A percentile compares a stretch with the other conserved stretches of the same genome.
These are phyloP conservation scores for Verbena officinalis DNA, from an alignment of 257 asterid species.

Conservation along the genomic window DNA sequence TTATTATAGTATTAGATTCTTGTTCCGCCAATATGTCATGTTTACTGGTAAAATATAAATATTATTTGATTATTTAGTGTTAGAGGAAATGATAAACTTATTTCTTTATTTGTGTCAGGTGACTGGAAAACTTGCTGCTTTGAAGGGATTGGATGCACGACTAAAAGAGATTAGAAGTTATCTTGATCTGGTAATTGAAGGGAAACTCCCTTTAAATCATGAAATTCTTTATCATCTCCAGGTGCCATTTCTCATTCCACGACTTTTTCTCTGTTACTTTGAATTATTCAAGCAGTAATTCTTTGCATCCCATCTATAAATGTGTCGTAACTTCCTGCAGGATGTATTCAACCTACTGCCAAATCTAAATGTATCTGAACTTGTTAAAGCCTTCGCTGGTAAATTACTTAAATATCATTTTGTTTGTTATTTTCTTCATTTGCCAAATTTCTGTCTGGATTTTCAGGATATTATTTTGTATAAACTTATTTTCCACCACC, in stretches of 20 bases:
- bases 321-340: constrained; percentile 44
- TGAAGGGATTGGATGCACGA: constrained; percentile 95
- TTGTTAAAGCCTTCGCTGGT: constrained; percentile 89
- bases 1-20: neutral
- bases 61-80: neutral
- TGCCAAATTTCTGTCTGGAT: neutral
- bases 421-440: neutral
- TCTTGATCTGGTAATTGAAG: constrained; percentile 84
- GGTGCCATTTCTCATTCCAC: constrained; percentile 40
- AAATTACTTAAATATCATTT: constrained; percentile 7
- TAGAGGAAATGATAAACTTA: constrained; percentile 16
- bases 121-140: constrained; percentile 90
- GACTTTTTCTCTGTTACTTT: too few relatives aligned
- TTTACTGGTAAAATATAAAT: neutral
- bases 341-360: constrained; percentile 92
- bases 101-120: constrained; percentile 50
- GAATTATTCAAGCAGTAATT: too few relatives aligned
- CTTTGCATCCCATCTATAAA: too few relatives aligned
- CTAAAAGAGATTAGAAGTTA: constrained; percentile 81
- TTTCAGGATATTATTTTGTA: too few relatives aligned
- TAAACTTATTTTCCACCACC: constrained; percentile 25
- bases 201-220: constrained; percentile 90
- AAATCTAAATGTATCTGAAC: constrained; percentile 80
- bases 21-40: neutral
- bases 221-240: constrained; percentile 95